phyloP scores from a whole-genome alignment of 108 stramenopile species.

The Chaetoceros muelleri region DNA sequence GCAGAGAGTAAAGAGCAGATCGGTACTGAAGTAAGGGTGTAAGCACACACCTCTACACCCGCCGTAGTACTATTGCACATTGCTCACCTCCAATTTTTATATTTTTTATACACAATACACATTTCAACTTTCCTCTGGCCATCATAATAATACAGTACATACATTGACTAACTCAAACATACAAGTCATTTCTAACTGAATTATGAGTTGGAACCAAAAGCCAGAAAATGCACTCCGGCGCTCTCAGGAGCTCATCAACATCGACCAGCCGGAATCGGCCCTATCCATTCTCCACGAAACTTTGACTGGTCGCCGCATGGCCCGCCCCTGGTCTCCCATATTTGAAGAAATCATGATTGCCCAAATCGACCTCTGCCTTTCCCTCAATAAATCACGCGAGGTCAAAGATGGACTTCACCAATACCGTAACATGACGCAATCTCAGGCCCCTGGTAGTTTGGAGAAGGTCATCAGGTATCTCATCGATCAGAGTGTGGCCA shows the following conservation, averaged over 20 bases:
- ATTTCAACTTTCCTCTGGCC: too few species aligned
- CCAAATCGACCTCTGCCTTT: conserved; percentile 89
- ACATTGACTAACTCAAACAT: too few species aligned
- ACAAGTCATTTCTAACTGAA: conserved; percentile 13
- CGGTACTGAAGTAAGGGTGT: too few species aligned
- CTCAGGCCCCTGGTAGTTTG: conserved; percentile 87
- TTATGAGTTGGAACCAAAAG: conserved; percentile 23
- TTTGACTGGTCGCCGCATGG: conserved; percentile 60
- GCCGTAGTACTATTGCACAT: too few species aligned
- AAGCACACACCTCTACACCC: too few species aligned
- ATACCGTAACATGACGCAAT: conserved; percentile 90
- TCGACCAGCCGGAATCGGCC: conserved; percentile 54
- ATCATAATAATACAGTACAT: too few species aligned
- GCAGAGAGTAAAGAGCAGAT: too few species aligned
- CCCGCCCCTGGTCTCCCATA: conserved; percentile 86
- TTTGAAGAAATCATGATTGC: conserved; percentile 92
- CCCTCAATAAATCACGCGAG: conserved; percentile 69
- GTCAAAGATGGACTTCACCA: conserved; percentile 99
- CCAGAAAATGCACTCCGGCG: conserved; percentile 70
- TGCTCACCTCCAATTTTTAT: too few species aligned
- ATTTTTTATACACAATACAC: too few species aligned
- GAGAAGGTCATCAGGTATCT: conserved; percentile 91
- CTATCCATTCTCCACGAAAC: conserved; percentile 69
- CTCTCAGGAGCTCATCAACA: conserved; percentile 49
- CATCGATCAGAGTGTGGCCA: conserved; percentile 62